Conservation (phyloP, 768 basidiomycete species). For the Lactarius hatsudake region DNA sequence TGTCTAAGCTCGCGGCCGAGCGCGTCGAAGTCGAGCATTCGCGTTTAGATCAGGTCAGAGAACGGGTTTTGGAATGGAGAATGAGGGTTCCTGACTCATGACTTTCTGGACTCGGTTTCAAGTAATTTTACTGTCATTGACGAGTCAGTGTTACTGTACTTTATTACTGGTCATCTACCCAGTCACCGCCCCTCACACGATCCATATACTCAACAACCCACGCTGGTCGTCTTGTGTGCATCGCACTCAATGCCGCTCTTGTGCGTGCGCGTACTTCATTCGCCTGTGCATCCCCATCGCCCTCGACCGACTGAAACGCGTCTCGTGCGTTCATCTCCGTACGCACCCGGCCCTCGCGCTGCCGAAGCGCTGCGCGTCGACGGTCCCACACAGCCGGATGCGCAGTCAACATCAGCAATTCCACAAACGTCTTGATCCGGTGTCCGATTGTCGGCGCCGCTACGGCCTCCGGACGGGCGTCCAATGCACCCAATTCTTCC, state of each 20-base stretch:
- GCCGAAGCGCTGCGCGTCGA: conserved; percentile 24
- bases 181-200: conserved; percentile 24
- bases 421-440: conserved; percentile 24
- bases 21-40: not conserved
- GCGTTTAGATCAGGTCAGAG: not conserved
- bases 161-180: conserved; percentile 21
- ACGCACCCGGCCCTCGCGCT: conserved; percentile 26
- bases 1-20: not conserved
- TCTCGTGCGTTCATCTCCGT: conserved; percentile 19
- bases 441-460: conserved; percentile 4
- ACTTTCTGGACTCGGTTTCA: not conserved
- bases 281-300: conserved; percentile 7
- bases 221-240: conserved; percentile 13
- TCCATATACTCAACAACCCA: conserved; percentile 23
- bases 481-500: conserved; percentile 18
- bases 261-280: conserved; percentile 2
- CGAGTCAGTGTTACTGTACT: not conserved
- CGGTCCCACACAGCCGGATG: conserved; percentile 29
- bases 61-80: not conserved
- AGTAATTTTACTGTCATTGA: not conserved
- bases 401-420: conserved; percentile 23
- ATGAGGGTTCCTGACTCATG: not conserved
- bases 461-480: conserved; percentile 12
- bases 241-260: not conserved
- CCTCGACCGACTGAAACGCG: not conserved